Evolutionary conservation across 306 rosid genomes (phyloP).

Genomic region (Fragaria ananassa): DNA sequence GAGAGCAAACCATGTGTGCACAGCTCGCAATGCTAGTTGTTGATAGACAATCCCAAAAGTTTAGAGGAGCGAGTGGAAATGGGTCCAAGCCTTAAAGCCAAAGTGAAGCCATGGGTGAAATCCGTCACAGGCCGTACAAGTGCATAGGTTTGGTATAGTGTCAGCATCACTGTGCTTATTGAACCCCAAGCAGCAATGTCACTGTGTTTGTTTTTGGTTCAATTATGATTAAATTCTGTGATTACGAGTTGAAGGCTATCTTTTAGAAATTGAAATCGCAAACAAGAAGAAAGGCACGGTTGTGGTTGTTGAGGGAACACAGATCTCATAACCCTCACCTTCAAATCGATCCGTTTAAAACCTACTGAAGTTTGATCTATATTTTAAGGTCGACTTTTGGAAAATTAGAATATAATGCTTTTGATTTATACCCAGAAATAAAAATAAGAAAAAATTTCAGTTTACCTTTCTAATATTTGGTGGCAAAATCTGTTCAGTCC

Average conservation of each 20-base stretch:
- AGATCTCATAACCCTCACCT: not conserved
- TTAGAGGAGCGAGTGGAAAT: not conserved
- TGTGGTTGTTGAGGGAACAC: conserved; percentile 22
- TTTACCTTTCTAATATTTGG: too few relatives aligned
- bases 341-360: not conserved
- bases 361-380: not conserved
- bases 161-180: conserved; percentile 17
- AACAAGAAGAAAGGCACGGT: not conserved
- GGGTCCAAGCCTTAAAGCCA: not conserved
- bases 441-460: too few relatives aligned
- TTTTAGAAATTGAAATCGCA: not conserved
- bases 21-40: not conserved
- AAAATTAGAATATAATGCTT: not conserved
- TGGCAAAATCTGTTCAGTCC: too few relatives aligned
- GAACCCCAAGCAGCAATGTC: conserved; percentile 2
- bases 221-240: not conserved
- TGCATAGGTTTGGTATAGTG: conserved; percentile 6
- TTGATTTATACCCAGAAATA: not conserved
- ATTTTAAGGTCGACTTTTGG: not conserved
- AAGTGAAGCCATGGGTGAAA: not conserved
- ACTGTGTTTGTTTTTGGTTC: not conserved
- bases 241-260: not conserved
- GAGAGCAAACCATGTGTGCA: not conserved
- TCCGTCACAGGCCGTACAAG: not conserved
- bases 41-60: not conserved